These are phyloP conservation scores for Botryotinia convoluta DNA, from an alignment of 2,329 filamentous ascomycete genomes.

Conservation along the genomic window DNA sequence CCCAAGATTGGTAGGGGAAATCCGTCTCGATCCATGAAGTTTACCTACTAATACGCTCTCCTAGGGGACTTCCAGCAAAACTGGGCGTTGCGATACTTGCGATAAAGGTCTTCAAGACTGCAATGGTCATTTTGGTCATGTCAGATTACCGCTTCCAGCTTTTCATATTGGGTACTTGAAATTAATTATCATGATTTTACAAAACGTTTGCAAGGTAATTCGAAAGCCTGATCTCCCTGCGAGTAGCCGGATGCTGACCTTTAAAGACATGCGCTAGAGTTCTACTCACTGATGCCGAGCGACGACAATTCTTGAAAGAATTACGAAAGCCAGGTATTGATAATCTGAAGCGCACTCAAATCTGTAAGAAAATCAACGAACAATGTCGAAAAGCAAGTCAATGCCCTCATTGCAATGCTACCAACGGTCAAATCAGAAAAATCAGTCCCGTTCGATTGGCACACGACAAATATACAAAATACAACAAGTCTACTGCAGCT, in stretches of 20 bases:
- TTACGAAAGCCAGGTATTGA: constrained; percentile 80
- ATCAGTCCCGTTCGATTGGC: constrained; percentile 87
- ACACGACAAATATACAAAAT: constrained; percentile 88
- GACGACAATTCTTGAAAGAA: constrained; percentile 73
- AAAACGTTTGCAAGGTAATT: constrained; percentile 84
- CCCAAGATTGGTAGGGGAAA: constrained; percentile 61
- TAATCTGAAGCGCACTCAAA: constrained; percentile 76
- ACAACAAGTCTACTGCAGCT: constrained; percentile 81
- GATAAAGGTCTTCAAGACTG: constrained; percentile 77
- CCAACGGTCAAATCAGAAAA: constrained; percentile 92
- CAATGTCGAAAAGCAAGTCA: constrained; percentile 83
- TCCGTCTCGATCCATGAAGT: background rate
- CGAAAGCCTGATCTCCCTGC: constrained; percentile 11
- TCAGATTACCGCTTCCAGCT: constrained; percentile 83
- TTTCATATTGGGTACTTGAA: constrained; percentile 97
- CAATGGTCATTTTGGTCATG: constrained; percentile 93
- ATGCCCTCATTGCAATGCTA: constrained; percentile 75
- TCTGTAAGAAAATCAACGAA: constrained; percentile 84
- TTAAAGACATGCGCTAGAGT: constrained; percentile 74
- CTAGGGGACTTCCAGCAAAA: constrained; percentile 81
- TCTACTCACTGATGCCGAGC: constrained; percentile 76
- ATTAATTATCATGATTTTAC: constrained; percentile 85
- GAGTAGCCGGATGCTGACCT: constrained; percentile 23
- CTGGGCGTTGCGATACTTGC: constrained; percentile 76
- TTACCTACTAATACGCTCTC: background rate